Percentiles rank a stretch among this genome's conserved stretches.
These are phyloP conservation scores for Pseudogymnoascus sp. DNA, from an alignment of 2,329 filamentous ascomycete genomes.

Conservation along the genomic window DNA sequence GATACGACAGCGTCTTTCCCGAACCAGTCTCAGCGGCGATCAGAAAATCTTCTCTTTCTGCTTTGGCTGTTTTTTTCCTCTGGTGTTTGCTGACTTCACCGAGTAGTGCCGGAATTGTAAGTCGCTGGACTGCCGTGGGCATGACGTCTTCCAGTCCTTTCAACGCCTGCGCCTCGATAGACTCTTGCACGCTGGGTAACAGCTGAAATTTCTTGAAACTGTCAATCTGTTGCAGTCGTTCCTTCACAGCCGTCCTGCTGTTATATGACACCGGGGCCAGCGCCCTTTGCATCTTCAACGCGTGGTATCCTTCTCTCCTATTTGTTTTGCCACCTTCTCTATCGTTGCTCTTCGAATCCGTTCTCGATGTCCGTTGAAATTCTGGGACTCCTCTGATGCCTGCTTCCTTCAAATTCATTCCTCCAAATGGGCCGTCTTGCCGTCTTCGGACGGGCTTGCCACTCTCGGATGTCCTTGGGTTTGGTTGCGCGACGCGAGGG, in stretches of 20 bases:
- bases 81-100: slow-evolving; percentile 34
- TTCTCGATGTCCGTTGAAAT: slow-evolving; percentile 24
- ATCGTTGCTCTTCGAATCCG: slow-evolving; percentile 12
- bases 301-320: slow-evolving; percentile 50
- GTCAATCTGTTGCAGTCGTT: slow-evolving; percentile 58
- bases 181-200: slow-evolving; percentile 62
- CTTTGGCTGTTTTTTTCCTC: slow-evolving; percentile 27
- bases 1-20: slow-evolving; percentile 90
- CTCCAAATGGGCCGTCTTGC: slow-evolving; percentile 48
- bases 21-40: slow-evolving; percentile 95
- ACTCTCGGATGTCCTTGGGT: slow-evolving; percentile 15
- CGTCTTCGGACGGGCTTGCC: slow-evolving; percentile 34
- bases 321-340: slow-evolving; percentile 28
- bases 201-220: slow-evolving; percentile 77
- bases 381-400: slow-evolving; percentile 36
- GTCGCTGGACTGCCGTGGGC: slow-evolving; percentile 81
- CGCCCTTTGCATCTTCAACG: slow-evolving; percentile 87
- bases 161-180: slow-evolving; percentile 66
- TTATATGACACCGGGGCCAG: slow-evolving; percentile 72
- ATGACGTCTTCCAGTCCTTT: slow-evolving; percentile 65
- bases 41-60: slow-evolving; percentile 54
- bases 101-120: slow-evolving; percentile 78
- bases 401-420: slow-evolving; percentile 49
- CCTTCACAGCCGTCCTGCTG: slow-evolving; percentile 46
- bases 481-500: slow-evolving; percentile 32